Percentiles rank a stretch among this genome's conserved stretches.
These are phyloP conservation scores for Ogataea nitratoaversa DNA, from an alignment of 805 yeast species.

Conservation along the genomic window DNA sequence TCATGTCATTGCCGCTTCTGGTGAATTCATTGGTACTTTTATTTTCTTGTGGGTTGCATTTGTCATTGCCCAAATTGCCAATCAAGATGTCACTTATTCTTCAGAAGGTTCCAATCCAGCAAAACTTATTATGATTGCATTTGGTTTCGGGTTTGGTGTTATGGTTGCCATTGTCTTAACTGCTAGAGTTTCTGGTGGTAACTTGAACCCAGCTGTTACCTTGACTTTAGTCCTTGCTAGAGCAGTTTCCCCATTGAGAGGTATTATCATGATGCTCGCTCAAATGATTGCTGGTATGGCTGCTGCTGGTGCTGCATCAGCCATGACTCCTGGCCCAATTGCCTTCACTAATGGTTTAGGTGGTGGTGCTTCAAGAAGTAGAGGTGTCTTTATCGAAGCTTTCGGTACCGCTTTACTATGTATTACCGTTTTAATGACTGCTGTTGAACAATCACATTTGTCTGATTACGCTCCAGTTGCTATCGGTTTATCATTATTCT, in stretches of 20 bases:
- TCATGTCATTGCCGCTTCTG: constrained; percentile 64
- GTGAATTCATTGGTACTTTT: constrained; percentile 86
- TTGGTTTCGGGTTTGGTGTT: constrained; percentile 85
- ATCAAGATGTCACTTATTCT: constrained; percentile 31
- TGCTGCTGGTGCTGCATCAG: constrained; percentile 85
- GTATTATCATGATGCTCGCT: constrained; percentile 55
- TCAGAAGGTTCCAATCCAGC: constrained; percentile 45
- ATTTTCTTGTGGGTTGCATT: constrained; percentile 79
- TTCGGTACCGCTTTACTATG: constrained; percentile 73
- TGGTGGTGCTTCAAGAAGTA: constrained; percentile 62
- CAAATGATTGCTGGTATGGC: constrained; percentile 86
- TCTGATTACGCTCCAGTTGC: constrained; percentile 77
- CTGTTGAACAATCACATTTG: constrained; percentile 76
- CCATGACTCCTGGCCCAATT: constrained; percentile 78
- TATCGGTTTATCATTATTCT: constrained; percentile 77
- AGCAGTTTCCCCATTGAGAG: constrained; percentile 72
- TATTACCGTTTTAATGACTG: constrained; percentile 73
- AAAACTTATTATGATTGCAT: constrained; percentile 71
- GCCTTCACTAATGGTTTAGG: constrained; percentile 70
- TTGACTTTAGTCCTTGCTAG: constrained; percentile 66
- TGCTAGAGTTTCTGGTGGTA: constrained; percentile 82
- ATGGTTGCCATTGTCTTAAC: constrained; percentile 67
- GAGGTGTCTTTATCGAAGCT: constrained; percentile 80
- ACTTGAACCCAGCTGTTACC: constrained; percentile 86
- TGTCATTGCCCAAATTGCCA: constrained; percentile 80